phyloP scores from a whole-genome alignment of 257 asterid genomes.

The Gardenia jasminoides region DNA sequence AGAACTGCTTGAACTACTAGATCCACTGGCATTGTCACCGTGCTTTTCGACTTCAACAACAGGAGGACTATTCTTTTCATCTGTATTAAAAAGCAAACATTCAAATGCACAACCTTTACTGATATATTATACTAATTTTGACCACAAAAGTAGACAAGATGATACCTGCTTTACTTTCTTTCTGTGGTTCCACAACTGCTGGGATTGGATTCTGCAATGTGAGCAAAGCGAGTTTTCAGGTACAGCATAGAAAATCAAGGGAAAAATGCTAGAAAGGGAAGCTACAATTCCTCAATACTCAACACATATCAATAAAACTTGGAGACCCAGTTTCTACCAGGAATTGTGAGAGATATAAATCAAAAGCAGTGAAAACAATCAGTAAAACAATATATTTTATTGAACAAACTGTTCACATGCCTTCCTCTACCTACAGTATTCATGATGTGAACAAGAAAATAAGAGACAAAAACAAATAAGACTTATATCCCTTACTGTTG shows the following conservation, averaged over 20 bases:
- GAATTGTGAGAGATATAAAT: not conserved
- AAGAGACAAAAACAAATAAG: not conserved
- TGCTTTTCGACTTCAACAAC: slow-evolving; percentile 43
- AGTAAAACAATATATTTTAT: not conserved
- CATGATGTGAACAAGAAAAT: not conserved
- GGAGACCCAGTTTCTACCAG: not conserved
- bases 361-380: not conserved
- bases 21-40: slow-evolving; percentile 46
- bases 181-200: slow-evolving; percentile 31
- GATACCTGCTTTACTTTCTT: slow-evolving; percentile 45
- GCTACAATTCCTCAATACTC: not conserved
- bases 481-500: slow-evolving; percentile 38
- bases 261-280: not conserved
- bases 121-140: not conserved
- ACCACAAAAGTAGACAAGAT: not conserved
- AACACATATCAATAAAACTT: not conserved
- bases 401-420: not conserved
- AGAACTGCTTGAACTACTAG: slow-evolving; percentile 94
- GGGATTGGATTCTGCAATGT: slow-evolving; percentile 47
- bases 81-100: slow-evolving; percentile 26
- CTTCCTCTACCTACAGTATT: not conserved
- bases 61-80: slow-evolving; percentile 37
- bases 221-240: not conserved
- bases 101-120: not conserved
- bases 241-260: not conserved